Evolutionary conservation across 192 early-diverging fungal genomes (phyloP).

Genomic region (Chytriomyces hyalinus): DNA sequence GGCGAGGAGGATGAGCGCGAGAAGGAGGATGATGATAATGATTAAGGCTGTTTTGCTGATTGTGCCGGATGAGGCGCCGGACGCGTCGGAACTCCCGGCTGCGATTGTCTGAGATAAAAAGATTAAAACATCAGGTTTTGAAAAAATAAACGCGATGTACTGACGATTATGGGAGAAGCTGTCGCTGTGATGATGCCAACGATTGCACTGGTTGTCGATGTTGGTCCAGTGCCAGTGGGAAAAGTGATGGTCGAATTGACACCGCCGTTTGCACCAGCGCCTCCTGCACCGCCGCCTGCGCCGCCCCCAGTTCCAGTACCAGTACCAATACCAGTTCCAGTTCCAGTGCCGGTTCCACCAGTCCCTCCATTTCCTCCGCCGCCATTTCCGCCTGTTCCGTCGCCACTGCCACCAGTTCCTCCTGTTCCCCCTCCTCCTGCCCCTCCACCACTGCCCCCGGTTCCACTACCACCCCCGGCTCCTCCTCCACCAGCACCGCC

Average conservation of each 20-base stretch:
- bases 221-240: not conserved
- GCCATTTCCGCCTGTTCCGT: not conserved
- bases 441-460: constrained; percentile 2
- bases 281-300: not conserved
- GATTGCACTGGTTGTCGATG: not conserved
- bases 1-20: not conserved
- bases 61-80: too few relatives aligned
- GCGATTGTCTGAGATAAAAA: too few relatives aligned
- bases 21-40: not conserved
- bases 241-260: not conserved
- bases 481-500: constrained; percentile 1
- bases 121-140: not conserved
- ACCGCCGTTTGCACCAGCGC: not conserved
- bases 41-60: not conserved
- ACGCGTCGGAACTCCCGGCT: too few relatives aligned
- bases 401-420: constrained; percentile 14
- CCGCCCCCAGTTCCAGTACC: not conserved
- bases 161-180: not conserved
- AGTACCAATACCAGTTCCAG: constrained; percentile 7
- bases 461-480: constrained; percentile 6
- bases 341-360: not conserved
- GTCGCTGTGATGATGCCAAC: not conserved
- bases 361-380: not conserved
- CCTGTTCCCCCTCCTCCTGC: not conserved
- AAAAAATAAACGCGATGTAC: not conserved